These are phyloP conservation scores for Agaricus blazei DNA, from an alignment of 768 basidiomycete genomes.

Conservation along the genomic window DNA sequence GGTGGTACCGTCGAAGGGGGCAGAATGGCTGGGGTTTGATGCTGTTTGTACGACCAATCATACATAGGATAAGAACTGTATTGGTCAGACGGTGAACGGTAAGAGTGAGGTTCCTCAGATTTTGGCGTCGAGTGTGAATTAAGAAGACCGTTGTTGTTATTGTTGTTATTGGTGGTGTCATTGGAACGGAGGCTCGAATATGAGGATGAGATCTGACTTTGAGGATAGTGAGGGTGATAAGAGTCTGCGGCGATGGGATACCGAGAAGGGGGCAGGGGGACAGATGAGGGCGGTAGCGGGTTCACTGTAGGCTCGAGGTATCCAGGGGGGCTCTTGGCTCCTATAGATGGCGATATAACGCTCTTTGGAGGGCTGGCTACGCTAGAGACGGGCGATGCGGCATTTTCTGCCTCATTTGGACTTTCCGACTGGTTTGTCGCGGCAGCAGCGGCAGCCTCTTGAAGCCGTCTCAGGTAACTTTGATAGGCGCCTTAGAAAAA, in stretches of 20 bases:
- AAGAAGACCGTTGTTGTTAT: conserved; percentile 26
- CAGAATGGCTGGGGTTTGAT: conserved; percentile 38
- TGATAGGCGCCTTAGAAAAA: conserved; percentile 7
- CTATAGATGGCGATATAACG: conserved; percentile 40
- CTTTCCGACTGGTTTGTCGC: conserved; percentile 32
- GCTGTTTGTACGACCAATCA: conserved; percentile 70
- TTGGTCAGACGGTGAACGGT: conserved; percentile 39
- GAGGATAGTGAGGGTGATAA: conserved; percentile 51
- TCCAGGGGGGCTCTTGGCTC: conserved; percentile 38
- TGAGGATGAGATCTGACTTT: conserved; percentile 31
- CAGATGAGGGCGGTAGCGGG: conserved; percentile 25
- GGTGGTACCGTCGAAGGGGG: conserved; percentile 49
- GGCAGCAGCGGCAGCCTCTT: conserved; percentile 68
- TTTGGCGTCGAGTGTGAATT: conserved; percentile 32
- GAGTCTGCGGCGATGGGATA: conserved; percentile 70
- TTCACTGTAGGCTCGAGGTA: conserved; percentile 51
- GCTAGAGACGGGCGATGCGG: conserved; percentile 42
- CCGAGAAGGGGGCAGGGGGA: conserved; percentile 56
- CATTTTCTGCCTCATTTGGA: conserved; percentile 35
- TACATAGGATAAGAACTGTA: conserved; percentile 62
- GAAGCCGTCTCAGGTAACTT: conserved; percentile 75
- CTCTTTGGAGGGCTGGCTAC: conserved; percentile 44
- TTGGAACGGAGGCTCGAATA: conserved; percentile 33
- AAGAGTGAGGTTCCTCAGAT: conserved; percentile 38
- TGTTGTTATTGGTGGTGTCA: conserved; percentile 29